Evolutionary conservation across 2,329 filamentous ascomycete genomes (phyloP).

Genomic region (Chaetomium sp.): DNA sequence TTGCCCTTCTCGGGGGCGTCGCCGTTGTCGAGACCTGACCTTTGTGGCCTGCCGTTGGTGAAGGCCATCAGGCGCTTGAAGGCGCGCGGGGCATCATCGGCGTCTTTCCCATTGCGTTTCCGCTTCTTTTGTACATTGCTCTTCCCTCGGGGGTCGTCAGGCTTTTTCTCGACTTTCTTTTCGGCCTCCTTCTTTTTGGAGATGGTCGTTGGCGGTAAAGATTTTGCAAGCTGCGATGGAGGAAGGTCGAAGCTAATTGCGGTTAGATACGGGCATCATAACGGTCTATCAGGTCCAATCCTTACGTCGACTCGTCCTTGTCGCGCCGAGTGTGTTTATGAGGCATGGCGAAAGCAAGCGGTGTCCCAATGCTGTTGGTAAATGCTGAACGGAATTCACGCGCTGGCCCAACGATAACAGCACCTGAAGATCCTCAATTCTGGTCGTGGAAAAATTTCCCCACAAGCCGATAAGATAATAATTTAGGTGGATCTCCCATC

Average conservation of each 20-base stretch:
- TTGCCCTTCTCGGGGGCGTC: constrained; percentile 30
- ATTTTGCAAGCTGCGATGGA: constrained; percentile 41
- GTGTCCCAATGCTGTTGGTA: neutral
- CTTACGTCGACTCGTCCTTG: constrained; percentile 48
- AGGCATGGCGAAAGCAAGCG: constrained; percentile 52
- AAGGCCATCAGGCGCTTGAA: constrained; percentile 82
- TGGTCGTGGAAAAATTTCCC: constrained; percentile 12
- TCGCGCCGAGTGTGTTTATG: constrained; percentile 75
- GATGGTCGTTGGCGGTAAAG: constrained; percentile 41
- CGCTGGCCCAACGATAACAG: neutral
- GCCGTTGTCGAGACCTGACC: constrained; percentile 68
- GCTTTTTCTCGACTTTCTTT: constrained; percentile 31
- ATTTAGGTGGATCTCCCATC: neutral
- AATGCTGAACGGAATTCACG: neutral
- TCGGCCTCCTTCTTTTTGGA: constrained; percentile 34
- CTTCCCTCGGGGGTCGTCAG: constrained; percentile 18
- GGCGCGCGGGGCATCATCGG: constrained; percentile 79
- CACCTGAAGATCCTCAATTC: neutral
- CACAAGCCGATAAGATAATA: constrained; percentile 18
- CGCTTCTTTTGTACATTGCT: constrained; percentile 30
- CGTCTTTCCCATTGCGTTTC: constrained; percentile 36
- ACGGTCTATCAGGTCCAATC: neutral
- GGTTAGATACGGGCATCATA: neutral
- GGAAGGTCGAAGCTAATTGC: constrained; percentile 43
- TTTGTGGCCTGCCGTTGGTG: constrained; percentile 53